phyloP scores from a whole-genome alignment of 2,329 filamentous ascomycete species.

The Rhynchosporium secalis region DNA sequence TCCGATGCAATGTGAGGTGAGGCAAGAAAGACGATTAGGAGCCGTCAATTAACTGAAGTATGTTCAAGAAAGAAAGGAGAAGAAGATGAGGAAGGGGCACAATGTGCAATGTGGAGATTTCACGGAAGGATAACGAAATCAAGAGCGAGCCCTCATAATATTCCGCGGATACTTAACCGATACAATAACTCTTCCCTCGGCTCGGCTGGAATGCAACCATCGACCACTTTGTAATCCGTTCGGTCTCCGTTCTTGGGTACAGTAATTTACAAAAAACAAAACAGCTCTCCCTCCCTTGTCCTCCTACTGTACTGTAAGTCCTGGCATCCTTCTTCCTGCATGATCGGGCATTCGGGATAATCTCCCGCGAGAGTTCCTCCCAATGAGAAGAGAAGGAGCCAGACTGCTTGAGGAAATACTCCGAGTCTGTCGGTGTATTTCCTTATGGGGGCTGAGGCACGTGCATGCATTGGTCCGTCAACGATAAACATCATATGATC shows the following conservation, averaged over 20 bases:
- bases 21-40: not conserved
- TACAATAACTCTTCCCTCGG: no score
- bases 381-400: constrained; percentile 3
- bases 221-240: no score
- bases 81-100: not conserved
- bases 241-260: no score
- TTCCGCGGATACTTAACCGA: no score
- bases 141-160: no score
- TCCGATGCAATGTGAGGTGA: not conserved
- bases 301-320: no score
- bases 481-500: no score
- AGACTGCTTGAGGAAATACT: not conserved
- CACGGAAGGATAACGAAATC: not conserved
- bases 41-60: not conserved
- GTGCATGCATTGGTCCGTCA: no score
- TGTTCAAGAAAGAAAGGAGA: not conserved
- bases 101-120: not conserved
- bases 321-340: no score
- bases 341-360: not conserved
- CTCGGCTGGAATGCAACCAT: no score
- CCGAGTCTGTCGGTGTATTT: not conserved
- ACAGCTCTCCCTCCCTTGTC: constrained; percentile 7
- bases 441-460: no score
- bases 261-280: not conserved
- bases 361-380: constrained; percentile 17